Evolutionary conservation across 1,139 yeast species (phyloP), one percentile per base, ranked within the genome.

Genomic region (Sugiyamaella castrensis): DNA sequence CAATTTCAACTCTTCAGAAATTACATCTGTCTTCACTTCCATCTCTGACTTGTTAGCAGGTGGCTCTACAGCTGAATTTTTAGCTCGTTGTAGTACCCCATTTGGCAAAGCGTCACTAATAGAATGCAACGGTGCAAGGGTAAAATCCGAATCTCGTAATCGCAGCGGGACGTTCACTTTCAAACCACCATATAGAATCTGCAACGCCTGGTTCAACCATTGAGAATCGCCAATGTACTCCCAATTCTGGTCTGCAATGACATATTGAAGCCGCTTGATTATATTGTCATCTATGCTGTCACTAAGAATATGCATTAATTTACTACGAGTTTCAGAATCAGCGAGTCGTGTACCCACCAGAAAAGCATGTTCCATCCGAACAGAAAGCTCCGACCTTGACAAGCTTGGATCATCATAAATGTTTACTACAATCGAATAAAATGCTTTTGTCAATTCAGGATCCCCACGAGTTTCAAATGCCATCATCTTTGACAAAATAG

Each of bases 331-430:
- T 2, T 76, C 74, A 7, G 84, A 85, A 62, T 89, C 92, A 0
- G 86, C 82, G 1, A 88, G 77, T 39, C 95, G 76, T 0, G 98
- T 92, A 38, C 98, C 98, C 13, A 89, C 92, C 63, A 94, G 73
- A 66, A 94, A 94, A 16, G 98, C 96, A 64, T 91, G 97, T 64
- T 94, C 98, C 88, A 94, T 83, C 52, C 98, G 76, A 9, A 89
- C 95, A 0, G 98, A 91, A 40, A 94, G 76, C 62, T 94, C 99
- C 1, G 96, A 84, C 55, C 91, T 81, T 33, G 86, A 80, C 59
- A 91, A 77, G 1, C 84, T 73, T 40, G 85, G 84, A 57, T 88
- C 91, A 57, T 87, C 91, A 65, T 92, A 94, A 32, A 94, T 84
- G 58, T 87, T 95, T 39, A 91, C 83, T 52, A 94, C 84, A 32